Conservation (phyloP, 2,329 filamentous ascomycete species). For the Microdochium paspali region DNA sequence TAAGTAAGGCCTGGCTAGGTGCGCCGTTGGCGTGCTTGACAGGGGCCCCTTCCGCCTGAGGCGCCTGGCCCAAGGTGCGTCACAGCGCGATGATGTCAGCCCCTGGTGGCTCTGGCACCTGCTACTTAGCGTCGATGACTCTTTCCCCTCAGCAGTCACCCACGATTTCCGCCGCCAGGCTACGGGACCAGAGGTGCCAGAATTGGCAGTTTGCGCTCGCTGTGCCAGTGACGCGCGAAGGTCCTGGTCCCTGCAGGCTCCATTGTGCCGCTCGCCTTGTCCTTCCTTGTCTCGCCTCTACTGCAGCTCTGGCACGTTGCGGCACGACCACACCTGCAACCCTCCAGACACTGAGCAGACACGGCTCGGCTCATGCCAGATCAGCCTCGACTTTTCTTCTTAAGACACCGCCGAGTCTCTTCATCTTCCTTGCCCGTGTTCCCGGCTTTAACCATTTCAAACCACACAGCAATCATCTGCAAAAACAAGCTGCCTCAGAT, state of each 20-base stretch:
- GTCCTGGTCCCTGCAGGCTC: not conserved
- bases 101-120: not conserved
- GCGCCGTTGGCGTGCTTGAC: not conserved
- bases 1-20: not conserved
- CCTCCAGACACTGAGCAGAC: too few species aligned
- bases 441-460: not conserved
- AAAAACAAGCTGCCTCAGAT: not conserved
- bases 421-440: too few species aligned
- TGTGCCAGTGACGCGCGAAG: not conserved
- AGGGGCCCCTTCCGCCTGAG: not conserved
- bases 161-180: not conserved
- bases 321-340: too few species aligned
- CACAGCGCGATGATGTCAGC: constrained; percentile 2
- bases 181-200: not conserved
- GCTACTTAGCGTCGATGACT: constrained; percentile 1
- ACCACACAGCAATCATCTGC: not conserved
- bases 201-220: not conserved
- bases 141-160: not conserved
- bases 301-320: too few species aligned
- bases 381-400: too few species aligned
- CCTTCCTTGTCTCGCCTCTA: too few species aligned
- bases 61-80: not conserved
- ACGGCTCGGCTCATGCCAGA: too few species aligned
- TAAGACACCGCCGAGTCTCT: too few species aligned
- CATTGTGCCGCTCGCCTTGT: too few species aligned